Evolutionary conservation across 2,329 filamentous ascomycete species (phyloP), one percentile per base, ranked within the genome.

Genomic region (Xylariales sp.): DNA sequence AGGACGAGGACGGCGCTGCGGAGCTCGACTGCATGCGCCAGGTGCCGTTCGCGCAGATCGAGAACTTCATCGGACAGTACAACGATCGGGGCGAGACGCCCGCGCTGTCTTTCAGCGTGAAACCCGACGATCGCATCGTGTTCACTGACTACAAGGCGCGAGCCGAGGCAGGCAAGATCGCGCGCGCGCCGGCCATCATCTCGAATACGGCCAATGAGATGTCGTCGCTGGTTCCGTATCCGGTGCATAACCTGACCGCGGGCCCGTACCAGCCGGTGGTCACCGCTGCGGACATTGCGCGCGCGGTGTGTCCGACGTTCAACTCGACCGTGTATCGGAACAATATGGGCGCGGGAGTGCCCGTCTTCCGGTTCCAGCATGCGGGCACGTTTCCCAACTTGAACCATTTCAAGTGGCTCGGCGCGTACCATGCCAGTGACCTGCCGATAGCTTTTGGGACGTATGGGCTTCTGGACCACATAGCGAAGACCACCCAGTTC

Each of bases 371-470:
- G 15, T 69, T 65, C 48, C 52, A 59, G 33, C 67, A 65, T 46
- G 56, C 57, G 3, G 66, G 65, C 36, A 62, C 64, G 40, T 70
- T 66, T 47, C 52, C 62, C 15, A 69, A 70, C 44, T 58, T 69
- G 37, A 57, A 59, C 11, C 60, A 60, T 0, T 51, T 53, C 19
- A 44, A 53, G 2, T 71, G 65, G 64, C 54, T 69, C 32, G 66
- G 66, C 5, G 66, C 65, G 1, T 70, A 64, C 38, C 68, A 70
- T 44, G 57, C 54, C 29, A 52, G 53, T 5, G 64, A 69, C 36
- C 49, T 64, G 16, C 59, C 62, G 10, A 44, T 68, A 48, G 45
- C 62, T 19, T 64, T 68, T 47, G 65, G 63, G 2, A 67, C 65
- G 1, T 62, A 65, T 41, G 37, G 40, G 3, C 43, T 53, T 12